Evolutionary conservation across 1,284 basidiomycete species (phyloP).

Genomic region (Malassezia slooffiae): DNA sequence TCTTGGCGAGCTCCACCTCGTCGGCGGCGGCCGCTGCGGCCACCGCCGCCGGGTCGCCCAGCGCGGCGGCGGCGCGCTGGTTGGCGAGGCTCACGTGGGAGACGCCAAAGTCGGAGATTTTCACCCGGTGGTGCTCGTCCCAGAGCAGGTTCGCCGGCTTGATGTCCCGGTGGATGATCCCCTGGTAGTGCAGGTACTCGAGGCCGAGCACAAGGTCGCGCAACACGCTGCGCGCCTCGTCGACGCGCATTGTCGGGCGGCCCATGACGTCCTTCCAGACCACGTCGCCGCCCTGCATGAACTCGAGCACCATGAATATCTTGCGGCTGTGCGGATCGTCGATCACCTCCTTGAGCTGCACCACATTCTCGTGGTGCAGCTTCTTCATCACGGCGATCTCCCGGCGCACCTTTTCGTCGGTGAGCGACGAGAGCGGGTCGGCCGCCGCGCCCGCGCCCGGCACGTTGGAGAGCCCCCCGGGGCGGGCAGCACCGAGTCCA

Average conservation of each 20-base stretch:
- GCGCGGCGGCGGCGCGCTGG: conserved; percentile 42
- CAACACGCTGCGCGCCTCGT: conserved; percentile 72
- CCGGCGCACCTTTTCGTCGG: conserved; percentile 40
- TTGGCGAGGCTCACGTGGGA: conserved; percentile 85
- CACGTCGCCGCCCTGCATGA: conserved; percentile 85
- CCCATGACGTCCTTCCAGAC: conserved; percentile 58
- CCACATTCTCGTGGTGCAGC: conserved; percentile 72
- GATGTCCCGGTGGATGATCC: conserved; percentile 98
- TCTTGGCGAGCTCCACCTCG: conserved; percentile 63
- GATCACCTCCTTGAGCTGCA: conserved; percentile 83
- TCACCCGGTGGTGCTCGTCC: conserved; percentile 67
- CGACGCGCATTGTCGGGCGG: conserved; percentile 64
- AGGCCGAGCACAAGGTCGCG: conserved; percentile 85
- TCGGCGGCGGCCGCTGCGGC: conserved; percentile 13
- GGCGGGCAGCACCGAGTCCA: conserved; percentile 14
- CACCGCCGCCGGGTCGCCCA: conserved; percentile 8
- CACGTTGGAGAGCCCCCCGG: conserved; percentile 18
- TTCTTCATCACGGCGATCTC: conserved; percentile 98
- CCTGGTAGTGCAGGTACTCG: conserved; percentile 88
- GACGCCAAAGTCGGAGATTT: conserved; percentile 95
- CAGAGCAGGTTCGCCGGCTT: conserved; percentile 94
- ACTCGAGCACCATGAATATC: conserved; percentile 96
- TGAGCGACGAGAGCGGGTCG: conserved; percentile 37
- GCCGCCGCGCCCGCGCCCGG: conserved; percentile 15
- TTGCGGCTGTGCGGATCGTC: conserved; percentile 80